Conservation (phyloP, 306 rosid species). For the Vicia faba region DNA sequence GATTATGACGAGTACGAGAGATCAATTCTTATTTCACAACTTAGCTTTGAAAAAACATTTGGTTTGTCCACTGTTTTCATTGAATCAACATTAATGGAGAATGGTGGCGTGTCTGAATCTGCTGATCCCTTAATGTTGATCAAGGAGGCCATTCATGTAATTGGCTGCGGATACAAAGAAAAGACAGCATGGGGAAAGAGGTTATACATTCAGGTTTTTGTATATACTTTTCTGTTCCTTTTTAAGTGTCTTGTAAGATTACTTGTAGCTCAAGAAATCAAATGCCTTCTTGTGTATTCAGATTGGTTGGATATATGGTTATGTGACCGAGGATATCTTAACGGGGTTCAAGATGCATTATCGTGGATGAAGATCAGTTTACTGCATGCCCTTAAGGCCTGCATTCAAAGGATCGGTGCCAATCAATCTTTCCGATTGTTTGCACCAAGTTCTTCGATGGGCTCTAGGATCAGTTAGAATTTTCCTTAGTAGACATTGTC, state of each 20-base stretch:
- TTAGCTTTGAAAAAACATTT: slow-evolving; percentile 96
- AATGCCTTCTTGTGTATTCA: slow-evolving; percentile 42
- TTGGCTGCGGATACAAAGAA: slow-evolving; percentile 93
- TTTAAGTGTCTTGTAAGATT: not conserved
- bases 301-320: slow-evolving; percentile 99
- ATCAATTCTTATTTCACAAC: slow-evolving; percentile 95
- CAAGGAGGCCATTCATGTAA: slow-evolving; percentile 98
- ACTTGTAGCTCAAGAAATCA: slow-evolving; percentile 27
- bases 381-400: slow-evolving; percentile 98
- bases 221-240: not conserved
- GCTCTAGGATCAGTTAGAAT: slow-evolving; percentile 99
- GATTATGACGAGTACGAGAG: slow-evolving; percentile 93
- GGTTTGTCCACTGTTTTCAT: slow-evolving; percentile 92
- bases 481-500: slow-evolving; percentile 98
- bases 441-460: slow-evolving; percentile 99
- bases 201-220: slow-evolving; percentile 45
- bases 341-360: slow-evolving; percentile 99
- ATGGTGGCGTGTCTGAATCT: slow-evolving; percentile 91
- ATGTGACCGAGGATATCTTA: slow-evolving; percentile 96
- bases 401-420: slow-evolving; percentile 99
- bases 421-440: slow-evolving; percentile 87
- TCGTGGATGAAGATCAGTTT: slow-evolving; percentile 97
- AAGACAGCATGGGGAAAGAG: slow-evolving; percentile 99
- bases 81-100: slow-evolving; percentile 95
- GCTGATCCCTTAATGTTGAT: slow-evolving; percentile 73